Evolutionary conservation across 352 stramenopile genomes (phyloP).

Genomic region (Globisporangium spinosum): DNA sequence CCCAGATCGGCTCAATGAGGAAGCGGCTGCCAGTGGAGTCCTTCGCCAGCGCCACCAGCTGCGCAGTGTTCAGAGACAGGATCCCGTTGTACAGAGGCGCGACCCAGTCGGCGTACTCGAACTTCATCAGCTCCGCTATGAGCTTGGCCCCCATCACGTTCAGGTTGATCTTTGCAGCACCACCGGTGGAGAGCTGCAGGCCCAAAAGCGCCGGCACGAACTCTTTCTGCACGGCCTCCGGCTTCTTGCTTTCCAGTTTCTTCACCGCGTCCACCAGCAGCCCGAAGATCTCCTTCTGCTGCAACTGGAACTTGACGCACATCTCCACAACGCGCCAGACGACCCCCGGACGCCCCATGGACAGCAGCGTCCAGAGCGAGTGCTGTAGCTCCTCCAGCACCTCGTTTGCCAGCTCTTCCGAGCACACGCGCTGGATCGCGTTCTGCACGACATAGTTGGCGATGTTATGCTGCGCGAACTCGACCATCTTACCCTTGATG

Average conservation of each 20-base stretch:
- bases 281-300: slow-evolving; percentile 48
- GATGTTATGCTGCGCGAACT: slow-evolving; percentile 70
- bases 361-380: slow-evolving; percentile 67
- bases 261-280: slow-evolving; percentile 54
- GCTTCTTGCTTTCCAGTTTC: slow-evolving; percentile 82
- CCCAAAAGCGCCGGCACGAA: slow-evolving; percentile 62
- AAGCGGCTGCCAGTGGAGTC: slow-evolving; percentile 78
- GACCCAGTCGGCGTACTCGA: slow-evolving; percentile 47
- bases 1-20: slow-evolving; percentile 77
- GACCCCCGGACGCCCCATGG: slow-evolving; percentile 62
- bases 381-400: slow-evolving; percentile 57
- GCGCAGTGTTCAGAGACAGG: slow-evolving; percentile 56
- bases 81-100: slow-evolving; percentile 57
- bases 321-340: slow-evolving; percentile 78
- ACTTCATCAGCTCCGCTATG: slow-evolving; percentile 63
- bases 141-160: slow-evolving; percentile 81
- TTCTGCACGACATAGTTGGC: slow-evolving; percentile 85
- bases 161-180: slow-evolving; percentile 54
- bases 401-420: slow-evolving; percentile 36
- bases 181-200: slow-evolving; percentile 60
- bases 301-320: slow-evolving; percentile 56
- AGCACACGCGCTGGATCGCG: slow-evolving; percentile 50
- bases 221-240: slow-evolving; percentile 54
- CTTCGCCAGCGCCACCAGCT: slow-evolving; percentile 70
- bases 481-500: slow-evolving; percentile 53